Percentiles rank a stretch among this genome's conserved stretches.
phyloP scores from a whole-genome alignment of 495 filamentous ascomycete genomes.

The Podospora appendiculata region DNA sequence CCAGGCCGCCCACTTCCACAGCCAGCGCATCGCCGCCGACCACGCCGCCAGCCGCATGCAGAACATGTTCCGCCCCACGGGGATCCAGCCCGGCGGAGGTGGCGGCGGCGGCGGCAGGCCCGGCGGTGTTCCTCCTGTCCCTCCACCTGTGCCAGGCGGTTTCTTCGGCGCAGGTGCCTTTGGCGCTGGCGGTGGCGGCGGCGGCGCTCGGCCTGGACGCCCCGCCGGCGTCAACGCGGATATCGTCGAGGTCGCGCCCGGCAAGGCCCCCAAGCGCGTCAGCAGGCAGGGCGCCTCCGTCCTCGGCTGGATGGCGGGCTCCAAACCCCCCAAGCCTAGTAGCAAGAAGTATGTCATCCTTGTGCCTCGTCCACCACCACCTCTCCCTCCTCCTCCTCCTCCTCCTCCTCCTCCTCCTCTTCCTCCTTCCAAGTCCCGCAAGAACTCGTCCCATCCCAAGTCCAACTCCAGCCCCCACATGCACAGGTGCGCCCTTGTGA shows the following conservation, averaged over 20 bases:
- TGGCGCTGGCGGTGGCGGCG: neutral
- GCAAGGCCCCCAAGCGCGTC: constrained; percentile 4
- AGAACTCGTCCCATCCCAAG: neutral
- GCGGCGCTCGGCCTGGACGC: neutral
- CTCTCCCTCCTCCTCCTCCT: no score
- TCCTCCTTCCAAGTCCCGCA: no score
- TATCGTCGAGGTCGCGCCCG: constrained; percentile 8
- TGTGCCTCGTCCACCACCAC: no score
- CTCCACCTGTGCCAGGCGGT: constrained; percentile 8
- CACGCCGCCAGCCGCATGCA: neutral
- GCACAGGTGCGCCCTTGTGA: neutral
- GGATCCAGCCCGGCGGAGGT: constrained; percentile 8
- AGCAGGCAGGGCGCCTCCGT: constrained; percentile 12
- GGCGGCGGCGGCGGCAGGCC: neutral
- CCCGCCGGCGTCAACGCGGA: neutral
- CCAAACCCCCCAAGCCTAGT: constrained; percentile 20
- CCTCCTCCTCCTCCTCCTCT: no score
- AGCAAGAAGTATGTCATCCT: constrained; percentile 26
- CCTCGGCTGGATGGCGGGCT: constrained; percentile 31
- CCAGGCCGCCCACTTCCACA: neutral
- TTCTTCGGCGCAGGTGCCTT: no score
- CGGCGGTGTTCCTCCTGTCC: constrained; percentile 3
- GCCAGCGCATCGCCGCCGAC: no score
- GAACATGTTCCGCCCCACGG: constrained; percentile 8
- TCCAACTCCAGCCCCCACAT: neutral